phyloP scores from a whole-genome alignment of 148 eudicot species.

The Persicaria maculosa region DNA sequence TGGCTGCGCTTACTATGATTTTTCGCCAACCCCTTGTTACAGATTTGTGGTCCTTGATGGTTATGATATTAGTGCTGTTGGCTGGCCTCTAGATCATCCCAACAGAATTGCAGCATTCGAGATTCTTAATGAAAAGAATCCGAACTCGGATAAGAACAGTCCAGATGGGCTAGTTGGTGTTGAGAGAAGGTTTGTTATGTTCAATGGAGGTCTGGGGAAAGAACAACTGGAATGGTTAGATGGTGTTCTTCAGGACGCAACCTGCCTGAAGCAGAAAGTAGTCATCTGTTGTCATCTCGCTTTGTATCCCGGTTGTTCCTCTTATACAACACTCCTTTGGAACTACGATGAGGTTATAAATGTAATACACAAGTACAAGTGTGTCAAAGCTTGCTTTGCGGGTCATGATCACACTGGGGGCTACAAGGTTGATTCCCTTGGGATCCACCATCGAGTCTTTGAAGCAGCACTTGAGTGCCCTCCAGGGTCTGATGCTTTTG shows the following conservation, averaged over 20 bases:
- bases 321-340: slow-evolving; percentile 64
- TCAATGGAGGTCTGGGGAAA: slow-evolving; percentile 84
- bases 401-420: slow-evolving; percentile 90
- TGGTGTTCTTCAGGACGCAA: slow-evolving; percentile 55
- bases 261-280: slow-evolving; percentile 54
- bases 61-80: slow-evolving; percentile 88
- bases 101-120: slow-evolving; percentile 46
- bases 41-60: slow-evolving; percentile 88
- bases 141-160: slow-evolving; percentile 82
- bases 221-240: slow-evolving; percentile 83
- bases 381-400: slow-evolving; percentile 79
- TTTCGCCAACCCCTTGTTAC: slow-evolving; percentile 60
- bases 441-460: slow-evolving; percentile 83
- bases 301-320: slow-evolving; percentile 48
- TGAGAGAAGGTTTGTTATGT: slow-evolving; percentile 78
- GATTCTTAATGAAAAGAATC: slow-evolving; percentile 59
- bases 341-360: slow-evolving; percentile 85
- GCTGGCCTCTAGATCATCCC: slow-evolving; percentile 90
- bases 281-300: slow-evolving; percentile 80
- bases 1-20: slow-evolving; percentile 71
- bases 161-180: slow-evolving; percentile 56
- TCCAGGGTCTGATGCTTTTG: slow-evolving; percentile 70
- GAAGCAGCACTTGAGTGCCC: slow-evolving; percentile 96
- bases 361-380: slow-evolving; percentile 59
- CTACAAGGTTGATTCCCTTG: slow-evolving; percentile 55